A percentile compares a stretch with the other conserved stretches of the same genome.
Conservation (phyloP, 768 basidiomycete species). For the Postia placenta region DNA sequence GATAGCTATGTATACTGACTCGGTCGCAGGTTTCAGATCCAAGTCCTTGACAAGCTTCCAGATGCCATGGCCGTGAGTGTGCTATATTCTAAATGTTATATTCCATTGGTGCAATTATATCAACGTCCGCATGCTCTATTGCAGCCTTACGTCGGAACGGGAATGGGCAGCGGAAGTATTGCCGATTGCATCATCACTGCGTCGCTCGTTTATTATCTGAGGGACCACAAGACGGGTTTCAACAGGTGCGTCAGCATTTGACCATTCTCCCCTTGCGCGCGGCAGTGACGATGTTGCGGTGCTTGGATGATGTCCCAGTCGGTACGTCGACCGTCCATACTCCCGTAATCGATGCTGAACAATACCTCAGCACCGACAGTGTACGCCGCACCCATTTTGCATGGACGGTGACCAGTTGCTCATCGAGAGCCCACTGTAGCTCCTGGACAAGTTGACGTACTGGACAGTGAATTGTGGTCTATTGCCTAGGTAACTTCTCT, state of each 20-base stretch:
- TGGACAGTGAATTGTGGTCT: constrained; percentile 12
- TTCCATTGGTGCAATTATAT: too few species aligned
- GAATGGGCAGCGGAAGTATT: constrained; percentile 9
- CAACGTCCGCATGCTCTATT: neutral
- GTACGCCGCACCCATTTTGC: neutral
- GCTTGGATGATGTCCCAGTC: too few species aligned
- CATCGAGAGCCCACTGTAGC: too few species aligned
- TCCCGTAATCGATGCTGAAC: neutral
- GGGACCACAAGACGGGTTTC: constrained; percentile 7
- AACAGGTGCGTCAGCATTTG: constrained; percentile 5
- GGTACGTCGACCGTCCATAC: too few species aligned
- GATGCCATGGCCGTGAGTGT: neutral
- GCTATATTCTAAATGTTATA: too few species aligned
- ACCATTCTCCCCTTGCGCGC: too few species aligned
- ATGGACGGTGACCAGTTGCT: neutral
- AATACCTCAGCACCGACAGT: constrained; percentile 3
- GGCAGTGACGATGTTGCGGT: too few species aligned
- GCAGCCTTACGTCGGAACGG: constrained; percentile 5
- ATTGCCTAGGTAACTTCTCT: constrained; percentile 3
- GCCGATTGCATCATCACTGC: constrained; percentile 11
- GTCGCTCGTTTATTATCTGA: constrained; percentile 7
- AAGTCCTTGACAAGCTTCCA: neutral
- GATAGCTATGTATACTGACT: neutral
- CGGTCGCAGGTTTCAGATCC: neutral
- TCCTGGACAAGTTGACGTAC: constrained; percentile 10